Evolutionary conservation across 2,329 filamentous ascomycete species (phyloP).

Genomic region (Venturia carpophila): DNA sequence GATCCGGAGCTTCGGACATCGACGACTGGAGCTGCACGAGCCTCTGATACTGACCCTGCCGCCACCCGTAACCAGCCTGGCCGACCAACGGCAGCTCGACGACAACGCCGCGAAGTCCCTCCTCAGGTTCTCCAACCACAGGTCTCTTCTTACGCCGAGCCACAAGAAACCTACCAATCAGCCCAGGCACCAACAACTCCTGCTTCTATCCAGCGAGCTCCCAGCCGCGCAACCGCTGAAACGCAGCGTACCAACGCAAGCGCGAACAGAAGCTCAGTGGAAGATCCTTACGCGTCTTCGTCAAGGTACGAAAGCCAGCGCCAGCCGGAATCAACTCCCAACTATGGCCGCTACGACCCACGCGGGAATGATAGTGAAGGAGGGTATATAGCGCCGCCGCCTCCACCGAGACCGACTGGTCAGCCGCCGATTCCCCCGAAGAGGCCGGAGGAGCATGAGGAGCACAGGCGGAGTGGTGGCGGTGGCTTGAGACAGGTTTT

Average conservation of each 20-base stretch:
- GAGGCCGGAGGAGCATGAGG: conserved; percentile 7
- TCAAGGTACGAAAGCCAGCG: not conserved
- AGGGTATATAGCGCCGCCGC: not conserved
- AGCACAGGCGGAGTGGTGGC: conserved; percentile 1
- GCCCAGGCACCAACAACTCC: conserved; percentile 1
- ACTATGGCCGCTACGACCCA: conserved; percentile 12
- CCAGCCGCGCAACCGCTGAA: not conserved
- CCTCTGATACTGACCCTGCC: not conserved
- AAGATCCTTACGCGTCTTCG: not conserved
- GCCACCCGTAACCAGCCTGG: not conserved
- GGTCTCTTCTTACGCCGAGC: not conserved
- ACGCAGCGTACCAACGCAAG: not conserved
- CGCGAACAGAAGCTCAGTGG: not conserved
- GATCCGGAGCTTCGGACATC: not conserved
- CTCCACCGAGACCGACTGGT: not conserved
- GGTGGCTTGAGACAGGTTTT: not conserved
- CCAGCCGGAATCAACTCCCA: conserved; percentile 2
- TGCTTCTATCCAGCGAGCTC: not conserved
- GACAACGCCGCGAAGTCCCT: conserved; percentile 3
- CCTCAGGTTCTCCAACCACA: not conserved
- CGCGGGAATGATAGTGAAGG: not conserved
- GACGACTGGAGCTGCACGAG: not conserved
- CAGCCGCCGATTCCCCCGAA: conserved; percentile 10
- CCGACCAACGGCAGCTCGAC: not conserved
- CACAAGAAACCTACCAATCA: not conserved